phyloP scores from a whole-genome alignment of 306 rosid species.

The Trifolium subterraneum region DNA sequence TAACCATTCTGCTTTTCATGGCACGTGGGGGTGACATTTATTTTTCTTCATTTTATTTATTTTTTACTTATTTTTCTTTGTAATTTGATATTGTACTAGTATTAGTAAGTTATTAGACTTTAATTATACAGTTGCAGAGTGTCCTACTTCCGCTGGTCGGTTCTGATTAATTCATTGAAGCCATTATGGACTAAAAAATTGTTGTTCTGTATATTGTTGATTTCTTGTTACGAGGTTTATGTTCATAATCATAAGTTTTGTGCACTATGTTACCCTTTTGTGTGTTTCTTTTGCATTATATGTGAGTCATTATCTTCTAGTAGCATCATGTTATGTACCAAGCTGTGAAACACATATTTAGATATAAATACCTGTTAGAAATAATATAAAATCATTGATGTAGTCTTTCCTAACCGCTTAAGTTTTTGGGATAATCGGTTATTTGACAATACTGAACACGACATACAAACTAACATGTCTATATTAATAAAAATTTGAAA shows the following conservation, averaged over 20 bases:
- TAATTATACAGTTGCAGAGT: constrained; percentile 40
- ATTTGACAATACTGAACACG: too few species aligned
- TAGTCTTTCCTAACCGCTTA: too few species aligned
- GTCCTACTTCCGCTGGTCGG: constrained; percentile 45
- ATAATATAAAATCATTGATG: too few species aligned
- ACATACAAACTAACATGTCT: too few species aligned
- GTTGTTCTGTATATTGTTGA: constrained; percentile 27
- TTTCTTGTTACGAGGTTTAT: constrained; percentile 39
- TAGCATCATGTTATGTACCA: background rate
- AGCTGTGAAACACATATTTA: too few species aligned
- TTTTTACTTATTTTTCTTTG: background rate
- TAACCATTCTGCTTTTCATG: constrained; percentile 67
- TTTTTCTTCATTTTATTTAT: constrained; percentile 15
- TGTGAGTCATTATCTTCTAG: background rate
- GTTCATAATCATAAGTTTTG: constrained; percentile 22
- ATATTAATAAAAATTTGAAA: too few species aligned
- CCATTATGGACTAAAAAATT: constrained; percentile 10
- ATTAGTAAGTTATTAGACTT: background rate
- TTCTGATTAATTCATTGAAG: constrained; percentile 44
- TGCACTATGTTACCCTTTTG: background rate
- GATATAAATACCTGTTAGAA: too few species aligned
- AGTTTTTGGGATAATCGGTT: too few species aligned
- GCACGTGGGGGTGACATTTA: constrained; percentile 60
- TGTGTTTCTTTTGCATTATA: background rate
- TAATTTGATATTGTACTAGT: background rate